phyloP scores from a whole-genome alignment of 371 early-diverging fungal genomes.

The Phascolomyces articulosus region DNA sequence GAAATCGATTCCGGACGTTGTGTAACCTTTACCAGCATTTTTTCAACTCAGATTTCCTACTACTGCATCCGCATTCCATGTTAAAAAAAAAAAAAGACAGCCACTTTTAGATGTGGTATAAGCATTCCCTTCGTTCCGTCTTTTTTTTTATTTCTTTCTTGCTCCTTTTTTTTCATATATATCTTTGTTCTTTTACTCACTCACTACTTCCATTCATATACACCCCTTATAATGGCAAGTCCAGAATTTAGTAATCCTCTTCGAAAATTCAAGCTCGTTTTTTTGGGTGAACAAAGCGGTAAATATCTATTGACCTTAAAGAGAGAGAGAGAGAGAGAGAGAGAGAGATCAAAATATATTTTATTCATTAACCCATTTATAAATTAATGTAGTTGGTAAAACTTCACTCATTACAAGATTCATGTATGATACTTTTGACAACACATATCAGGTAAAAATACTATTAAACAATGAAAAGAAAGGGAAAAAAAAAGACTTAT shows the following conservation, averaged over 20 bases:
- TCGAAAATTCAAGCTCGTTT: conserved; percentile 91
- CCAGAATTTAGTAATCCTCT: conserved; percentile 68
- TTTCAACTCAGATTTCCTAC: too few relatives aligned
- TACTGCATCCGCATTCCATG: too few relatives aligned
- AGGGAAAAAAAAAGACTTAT: background rate
- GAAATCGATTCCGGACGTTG: too few relatives aligned
- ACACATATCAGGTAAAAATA: conserved; percentile 73
- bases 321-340: background rate
- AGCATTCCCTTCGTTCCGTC: background rate
- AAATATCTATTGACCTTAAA: conserved; percentile 23
- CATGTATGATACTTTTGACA: conserved; percentile 97
- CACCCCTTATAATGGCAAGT: conserved; percentile 22
- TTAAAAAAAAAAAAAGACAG: too few relatives aligned
- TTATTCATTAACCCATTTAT: background rate
- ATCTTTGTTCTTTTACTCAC: background rate
- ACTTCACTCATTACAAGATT: conserved; percentile 98
- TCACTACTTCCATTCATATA: too few relatives aligned
- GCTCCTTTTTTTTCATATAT: background rate
- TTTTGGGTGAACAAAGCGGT: conserved; percentile 97
- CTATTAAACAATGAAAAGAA: background rate
- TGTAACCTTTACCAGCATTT: too few relatives aligned
- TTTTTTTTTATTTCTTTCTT: background rate
- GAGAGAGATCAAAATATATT: background rate
- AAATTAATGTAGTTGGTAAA: conserved; percentile 82
- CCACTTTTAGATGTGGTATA: too few relatives aligned